phyloP scores from a whole-genome alignment of 2,329 filamentous ascomycete genomes.

The Colletotrichum sp. region DNA sequence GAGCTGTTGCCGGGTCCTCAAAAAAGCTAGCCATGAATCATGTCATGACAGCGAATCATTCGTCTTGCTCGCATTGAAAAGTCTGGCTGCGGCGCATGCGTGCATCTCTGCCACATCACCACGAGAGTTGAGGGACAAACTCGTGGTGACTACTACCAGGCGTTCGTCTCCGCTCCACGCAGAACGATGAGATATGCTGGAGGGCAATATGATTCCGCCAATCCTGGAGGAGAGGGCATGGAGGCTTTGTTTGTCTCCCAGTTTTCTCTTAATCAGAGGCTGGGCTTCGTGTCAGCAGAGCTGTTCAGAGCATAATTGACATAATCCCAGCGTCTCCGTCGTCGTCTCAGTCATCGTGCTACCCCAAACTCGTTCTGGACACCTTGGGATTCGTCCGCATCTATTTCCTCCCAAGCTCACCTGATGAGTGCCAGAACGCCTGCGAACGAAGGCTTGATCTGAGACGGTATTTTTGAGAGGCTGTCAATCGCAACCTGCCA shows the following conservation, averaged over 20 bases:
- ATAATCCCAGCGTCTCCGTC: not conserved
- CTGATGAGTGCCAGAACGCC: not conserved
- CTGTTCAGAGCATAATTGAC: not conserved
- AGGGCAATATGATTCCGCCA: not conserved
- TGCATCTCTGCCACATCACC: not conserved
- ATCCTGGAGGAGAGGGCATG: not conserved
- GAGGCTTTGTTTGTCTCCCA: not conserved
- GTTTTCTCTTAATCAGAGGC: not conserved
- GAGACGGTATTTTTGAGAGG: not conserved
- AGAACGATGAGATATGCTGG: not conserved
- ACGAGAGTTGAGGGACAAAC: not conserved
- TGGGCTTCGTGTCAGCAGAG: not conserved
- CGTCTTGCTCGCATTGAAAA: not conserved
- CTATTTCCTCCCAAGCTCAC: not conserved
- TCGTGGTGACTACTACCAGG: not conserved
- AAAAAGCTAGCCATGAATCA: not conserved
- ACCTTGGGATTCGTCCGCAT: not conserved
- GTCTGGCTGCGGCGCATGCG: not conserved
- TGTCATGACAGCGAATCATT: not conserved
- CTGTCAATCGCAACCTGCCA: not conserved
- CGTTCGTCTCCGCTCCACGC: not conserved
- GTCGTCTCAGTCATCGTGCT: not conserved
- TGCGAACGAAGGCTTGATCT: not conserved
- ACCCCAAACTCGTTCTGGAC: not conserved
- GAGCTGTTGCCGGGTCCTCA: not conserved